phyloP scores from a whole-genome alignment of 179 eudicot species.

The Heliamphora pulchella region DNA sequence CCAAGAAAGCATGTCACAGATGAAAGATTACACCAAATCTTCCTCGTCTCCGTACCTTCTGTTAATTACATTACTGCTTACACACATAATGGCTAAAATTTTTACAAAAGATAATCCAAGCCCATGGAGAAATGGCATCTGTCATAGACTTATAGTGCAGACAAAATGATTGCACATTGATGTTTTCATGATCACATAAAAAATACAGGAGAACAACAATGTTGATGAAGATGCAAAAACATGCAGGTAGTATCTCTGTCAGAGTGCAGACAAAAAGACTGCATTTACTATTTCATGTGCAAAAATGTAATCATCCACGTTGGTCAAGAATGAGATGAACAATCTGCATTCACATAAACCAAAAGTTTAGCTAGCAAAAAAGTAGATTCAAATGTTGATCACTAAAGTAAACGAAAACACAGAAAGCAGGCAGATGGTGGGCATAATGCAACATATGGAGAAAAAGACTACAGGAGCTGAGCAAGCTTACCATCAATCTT shows the following conservation, averaged over 20 bases:
- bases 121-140: neutral
- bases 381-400: neutral
- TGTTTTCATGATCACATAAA: neutral
- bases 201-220: neutral
- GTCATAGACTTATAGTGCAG: neutral
- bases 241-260: neutral
- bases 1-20: no score
- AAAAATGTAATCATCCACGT: neutral
- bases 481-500: constrained; percentile 60
- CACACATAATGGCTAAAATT: neutral
- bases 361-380: neutral
- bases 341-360: neutral
- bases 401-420: neutral
- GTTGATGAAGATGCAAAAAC: neutral
- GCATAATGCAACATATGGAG: constrained; percentile 5
- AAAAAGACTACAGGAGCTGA: neutral
- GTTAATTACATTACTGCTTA: neutral
- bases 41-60: neutral
- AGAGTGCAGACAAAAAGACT: neutral
- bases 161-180: neutral
- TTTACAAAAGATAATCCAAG: neutral
- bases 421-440: neutral
- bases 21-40: neutral
- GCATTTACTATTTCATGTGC: neutral
- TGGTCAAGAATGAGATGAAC: neutral